Base-by-base conservation (phyloP, 257 asterid species). In the Fraxinus quadrangulata region DNA sequence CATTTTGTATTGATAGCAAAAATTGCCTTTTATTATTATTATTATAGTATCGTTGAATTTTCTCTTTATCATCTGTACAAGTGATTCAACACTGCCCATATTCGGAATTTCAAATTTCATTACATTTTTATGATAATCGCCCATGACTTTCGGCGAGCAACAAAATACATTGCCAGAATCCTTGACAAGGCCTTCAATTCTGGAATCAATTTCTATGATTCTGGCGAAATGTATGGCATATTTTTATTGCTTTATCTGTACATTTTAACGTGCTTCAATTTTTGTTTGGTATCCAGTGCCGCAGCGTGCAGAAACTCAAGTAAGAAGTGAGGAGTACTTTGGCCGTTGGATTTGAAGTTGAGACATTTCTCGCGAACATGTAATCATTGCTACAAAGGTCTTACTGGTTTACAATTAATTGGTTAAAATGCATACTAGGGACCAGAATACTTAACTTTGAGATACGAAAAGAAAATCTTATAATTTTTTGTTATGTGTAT, bases 371-470 rank as follows among this genome's bases (percentile, higher is more conserved):
- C 91, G 97, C 17, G 83, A 89, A 56, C 86, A 86, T n/a, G 79
- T 94, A 11, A 90, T 92, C 2, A 67, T 91, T n/a, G 97, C 98
- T n/a, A 90, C 97, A 5, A 92, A 92, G 98, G 99, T 94, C 77
- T 77, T 70, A 4, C 9, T 14, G 75, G 17, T 24, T 71, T 3
- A 11, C 42, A 33, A 36, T 36, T 36, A 36, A 36, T 36, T 36
- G 40, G 40, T 36, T 36, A 36, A 6, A 36, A 36, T 36, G 37
- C 37, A 3, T 33, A 33, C 37, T 36, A 36, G 10, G 40, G 10
- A 36, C 9, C 40, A 6, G 40, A 36, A 36, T 33, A 33, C 5
- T 33, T 0, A 36, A 5, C 40, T 36, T 36, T 21, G 9, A 21
- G 2, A 36, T 8, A 21, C 6, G 14, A n/a, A 9, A 59, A 59